Conservation (phyloP, 2,329 filamentous ascomycete genomes). For the Talaromyces funiculosus region DNA sequence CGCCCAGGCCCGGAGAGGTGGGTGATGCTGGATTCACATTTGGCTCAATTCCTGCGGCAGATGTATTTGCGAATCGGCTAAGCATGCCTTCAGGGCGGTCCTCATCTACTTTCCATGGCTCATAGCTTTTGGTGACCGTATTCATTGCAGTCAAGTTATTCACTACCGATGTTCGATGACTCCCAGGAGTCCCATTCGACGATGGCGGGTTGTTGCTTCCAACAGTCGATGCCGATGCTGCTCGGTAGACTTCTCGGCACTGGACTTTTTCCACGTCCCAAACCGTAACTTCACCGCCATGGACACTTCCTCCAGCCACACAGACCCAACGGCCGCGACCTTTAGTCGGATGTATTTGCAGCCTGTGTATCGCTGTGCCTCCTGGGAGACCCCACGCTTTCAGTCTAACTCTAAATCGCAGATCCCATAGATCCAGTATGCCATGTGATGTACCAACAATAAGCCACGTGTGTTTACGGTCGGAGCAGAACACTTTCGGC, state of each 20-base stretch:
- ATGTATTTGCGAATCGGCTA: slow-evolving; percentile 64
- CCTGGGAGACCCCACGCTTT: slow-evolving; percentile 84
- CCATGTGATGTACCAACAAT: slow-evolving; percentile 88
- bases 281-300: slow-evolving; percentile 77
- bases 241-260: slow-evolving; percentile 82
- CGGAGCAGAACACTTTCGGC: slow-evolving; percentile 84
- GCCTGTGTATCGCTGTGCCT: slow-evolving; percentile 70
- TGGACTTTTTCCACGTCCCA: slow-evolving; percentile 91
- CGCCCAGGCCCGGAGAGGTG: slow-evolving; percentile 14
- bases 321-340: slow-evolving; percentile 80
- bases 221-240: slow-evolving; percentile 36
- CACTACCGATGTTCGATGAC: slow-evolving; percentile 18
- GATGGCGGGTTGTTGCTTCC: not conserved
- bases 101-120: slow-evolving; percentile 84
- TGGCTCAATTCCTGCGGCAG: slow-evolving; percentile 56
- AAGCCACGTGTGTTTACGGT: slow-evolving; percentile 82
- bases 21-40: slow-evolving; percentile 34
- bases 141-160: slow-evolving; percentile 16
- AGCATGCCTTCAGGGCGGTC: slow-evolving; percentile 84
- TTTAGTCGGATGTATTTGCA: slow-evolving; percentile 71
- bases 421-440: slow-evolving; percentile 88
- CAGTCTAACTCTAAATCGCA: slow-evolving; percentile 84
- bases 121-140: slow-evolving; percentile 56
- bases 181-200: slow-evolving; percentile 12
- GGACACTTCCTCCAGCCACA: slow-evolving; percentile 77